Conservation (phyloP, 2,329 filamentous ascomycete genomes). For the Alternaria viburni region DNA sequence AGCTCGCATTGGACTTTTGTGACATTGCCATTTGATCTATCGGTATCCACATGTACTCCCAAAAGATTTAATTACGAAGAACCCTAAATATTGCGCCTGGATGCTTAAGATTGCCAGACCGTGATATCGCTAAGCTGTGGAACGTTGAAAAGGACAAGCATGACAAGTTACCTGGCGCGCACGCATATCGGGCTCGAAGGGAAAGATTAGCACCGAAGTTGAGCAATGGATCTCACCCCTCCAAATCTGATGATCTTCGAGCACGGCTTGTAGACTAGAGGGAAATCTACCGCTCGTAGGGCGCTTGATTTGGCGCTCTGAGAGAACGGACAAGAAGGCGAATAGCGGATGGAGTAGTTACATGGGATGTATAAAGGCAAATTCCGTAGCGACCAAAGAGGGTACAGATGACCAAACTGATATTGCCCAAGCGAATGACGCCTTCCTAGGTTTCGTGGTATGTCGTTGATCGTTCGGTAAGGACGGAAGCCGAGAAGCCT, state of each 20-base stretch:
- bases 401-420: neutral
- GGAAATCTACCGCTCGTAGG: neutral
- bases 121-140: neutral
- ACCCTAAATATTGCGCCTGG: neutral
- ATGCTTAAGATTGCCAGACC: neutral
- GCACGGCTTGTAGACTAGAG: neutral
- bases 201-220: neutral
- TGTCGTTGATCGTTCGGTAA: constrained; percentile 1
- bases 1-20: neutral
- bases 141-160: neutral
- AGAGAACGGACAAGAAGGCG: neutral
- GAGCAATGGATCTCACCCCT: neutral
- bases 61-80: neutral
- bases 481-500: neutral
- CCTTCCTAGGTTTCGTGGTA: neutral
- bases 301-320: neutral
- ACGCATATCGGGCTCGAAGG: neutral
- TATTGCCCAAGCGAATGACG: neutral
- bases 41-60: neutral
- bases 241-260: neutral
- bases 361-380: neutral
- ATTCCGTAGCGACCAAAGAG: neutral
- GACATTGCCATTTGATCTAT: neutral
- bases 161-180: neutral
- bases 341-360: neutral